phyloP scores from a whole-genome alignment of 768 basidiomycete species.

The Pleurotus platypus region DNA sequence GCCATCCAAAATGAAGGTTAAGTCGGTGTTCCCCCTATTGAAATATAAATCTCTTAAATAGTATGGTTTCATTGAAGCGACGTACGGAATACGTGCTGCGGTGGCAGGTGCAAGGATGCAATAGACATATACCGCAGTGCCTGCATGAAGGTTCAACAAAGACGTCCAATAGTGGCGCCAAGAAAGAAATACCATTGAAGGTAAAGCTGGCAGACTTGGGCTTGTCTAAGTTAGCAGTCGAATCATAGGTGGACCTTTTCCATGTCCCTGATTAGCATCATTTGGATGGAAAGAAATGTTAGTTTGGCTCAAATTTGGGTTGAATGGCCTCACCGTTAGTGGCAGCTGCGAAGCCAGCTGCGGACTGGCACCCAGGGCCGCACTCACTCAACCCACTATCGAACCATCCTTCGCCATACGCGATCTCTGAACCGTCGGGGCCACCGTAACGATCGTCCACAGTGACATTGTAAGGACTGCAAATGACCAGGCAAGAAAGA shows the following conservation, averaged over 20 bases:
- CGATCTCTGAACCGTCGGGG: background rate
- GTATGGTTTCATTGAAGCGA: background rate
- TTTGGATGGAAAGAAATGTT: background rate
- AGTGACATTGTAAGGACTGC: background rate
- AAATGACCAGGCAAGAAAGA: background rate
- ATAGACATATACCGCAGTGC: background rate
- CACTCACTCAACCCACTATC: background rate
- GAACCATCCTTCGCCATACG: background rate
- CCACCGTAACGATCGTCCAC: background rate
- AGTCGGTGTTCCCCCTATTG: too few relatives aligned
- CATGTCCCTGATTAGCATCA: background rate
- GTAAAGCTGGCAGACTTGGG: background rate
- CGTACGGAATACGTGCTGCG: background rate
- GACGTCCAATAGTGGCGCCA: background rate
- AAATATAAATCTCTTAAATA: too few relatives aligned
- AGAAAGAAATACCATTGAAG: background rate
- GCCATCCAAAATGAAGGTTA: slow-evolving; percentile 1
- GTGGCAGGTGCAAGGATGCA: background rate
- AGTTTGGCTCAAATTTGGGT: background rate
- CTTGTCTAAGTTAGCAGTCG: background rate
- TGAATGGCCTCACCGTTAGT: background rate
- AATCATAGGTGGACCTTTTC: background rate
- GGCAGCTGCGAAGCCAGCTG: background rate
- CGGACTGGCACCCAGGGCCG: too few relatives aligned
- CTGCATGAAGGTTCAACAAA: background rate